These are phyloP conservation scores for Fusarium udum DNA, from an alignment of 2,329 filamentous ascomycete species.

Conservation along the genomic window DNA sequence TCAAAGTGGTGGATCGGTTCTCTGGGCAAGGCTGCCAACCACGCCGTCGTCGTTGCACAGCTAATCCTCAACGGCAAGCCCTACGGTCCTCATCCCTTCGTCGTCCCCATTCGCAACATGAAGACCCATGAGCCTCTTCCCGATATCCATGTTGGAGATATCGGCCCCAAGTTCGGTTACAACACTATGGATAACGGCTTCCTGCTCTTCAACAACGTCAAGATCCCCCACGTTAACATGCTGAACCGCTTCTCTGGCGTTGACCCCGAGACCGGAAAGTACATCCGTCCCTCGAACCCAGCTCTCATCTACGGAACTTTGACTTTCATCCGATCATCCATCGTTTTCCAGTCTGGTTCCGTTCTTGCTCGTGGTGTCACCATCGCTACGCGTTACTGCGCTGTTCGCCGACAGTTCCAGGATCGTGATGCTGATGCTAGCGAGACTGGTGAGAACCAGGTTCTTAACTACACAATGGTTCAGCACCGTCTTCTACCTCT, in stretches of 20 bases:
- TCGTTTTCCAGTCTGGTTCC: constrained; percentile 77
- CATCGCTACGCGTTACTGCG: constrained; percentile 78
- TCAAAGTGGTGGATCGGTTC: constrained; percentile 90
- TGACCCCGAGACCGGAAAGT: constrained; percentile 74
- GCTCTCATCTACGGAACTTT: constrained; percentile 78
- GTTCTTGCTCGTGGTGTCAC: constrained; percentile 80
- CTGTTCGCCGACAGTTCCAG: constrained; percentile 80
- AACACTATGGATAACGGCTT: constrained; percentile 87
- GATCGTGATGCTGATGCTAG: constrained; percentile 72
- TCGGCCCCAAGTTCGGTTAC: constrained; percentile 82
- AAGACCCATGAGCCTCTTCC: constrained; percentile 75
- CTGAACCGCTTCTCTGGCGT: constrained; percentile 75
- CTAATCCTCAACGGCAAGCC: constrained; percentile 73
- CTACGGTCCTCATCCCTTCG: constrained; percentile 80
- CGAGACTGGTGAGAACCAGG: constrained; percentile 73
- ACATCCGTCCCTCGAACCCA: constrained; percentile 72
- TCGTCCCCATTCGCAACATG: constrained; percentile 77
- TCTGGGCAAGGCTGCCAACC: constrained; percentile 77
- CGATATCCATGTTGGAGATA: constrained; percentile 79
- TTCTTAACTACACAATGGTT: constrained; percentile 84
- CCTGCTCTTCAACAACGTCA: constrained; percentile 76
- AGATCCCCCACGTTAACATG: constrained; percentile 79
- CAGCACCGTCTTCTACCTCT: constrained; percentile 78
- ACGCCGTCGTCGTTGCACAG: constrained; percentile 83
- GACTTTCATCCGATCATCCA: constrained; percentile 78